These are phyloP conservation scores for Copromyces sp. DNA, from an alignment of 495 filamentous ascomycete species.

Conservation along the genomic window DNA sequence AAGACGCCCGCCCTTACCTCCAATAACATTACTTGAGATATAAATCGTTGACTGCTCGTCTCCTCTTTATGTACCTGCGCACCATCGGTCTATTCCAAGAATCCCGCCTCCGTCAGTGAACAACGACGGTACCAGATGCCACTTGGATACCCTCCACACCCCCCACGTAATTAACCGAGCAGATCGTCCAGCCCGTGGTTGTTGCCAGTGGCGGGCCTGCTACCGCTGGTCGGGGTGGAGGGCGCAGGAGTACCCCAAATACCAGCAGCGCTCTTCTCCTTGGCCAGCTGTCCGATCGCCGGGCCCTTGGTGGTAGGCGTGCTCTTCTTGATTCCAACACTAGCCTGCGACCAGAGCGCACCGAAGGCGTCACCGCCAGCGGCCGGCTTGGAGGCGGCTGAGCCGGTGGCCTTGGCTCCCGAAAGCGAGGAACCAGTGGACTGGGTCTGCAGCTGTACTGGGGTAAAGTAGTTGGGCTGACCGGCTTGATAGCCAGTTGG, in stretches of 20 bases:
- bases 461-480: slow-evolving; percentile 91
- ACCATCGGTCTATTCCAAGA: neutral
- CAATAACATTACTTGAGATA: neutral
- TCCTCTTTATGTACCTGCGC: neutral
- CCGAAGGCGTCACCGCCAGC: slow-evolving; percentile 74
- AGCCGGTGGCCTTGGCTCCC: slow-evolving; percentile 6
- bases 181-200: slow-evolving; percentile 34
- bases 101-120: neutral
- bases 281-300: slow-evolving; percentile 83
- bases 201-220: slow-evolving; percentile 14
- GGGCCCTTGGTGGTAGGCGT: slow-evolving; percentile 49
- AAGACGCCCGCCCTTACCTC: neutral
- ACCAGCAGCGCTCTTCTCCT: slow-evolving; percentile 87
- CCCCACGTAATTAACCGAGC: slow-evolving; percentile 24
- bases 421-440: slow-evolving; percentile 17
- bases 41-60: neutral
- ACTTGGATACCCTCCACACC: neutral
- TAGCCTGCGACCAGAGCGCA: slow-evolving; percentile 70
- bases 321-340: slow-evolving; percentile 69
- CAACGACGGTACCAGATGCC: neutral
- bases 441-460: slow-evolving; percentile 42
- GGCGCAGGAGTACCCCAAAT: slow-evolving; percentile 60
- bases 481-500: slow-evolving; percentile 65
- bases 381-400: slow-evolving; percentile 41
- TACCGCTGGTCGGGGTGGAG: slow-evolving; percentile 2